A percentile compares a stretch with the other conserved stretches of the same genome.
Conservation (phyloP, 2,329 filamentous ascomycete species). For the Microsporum canis region DNA sequence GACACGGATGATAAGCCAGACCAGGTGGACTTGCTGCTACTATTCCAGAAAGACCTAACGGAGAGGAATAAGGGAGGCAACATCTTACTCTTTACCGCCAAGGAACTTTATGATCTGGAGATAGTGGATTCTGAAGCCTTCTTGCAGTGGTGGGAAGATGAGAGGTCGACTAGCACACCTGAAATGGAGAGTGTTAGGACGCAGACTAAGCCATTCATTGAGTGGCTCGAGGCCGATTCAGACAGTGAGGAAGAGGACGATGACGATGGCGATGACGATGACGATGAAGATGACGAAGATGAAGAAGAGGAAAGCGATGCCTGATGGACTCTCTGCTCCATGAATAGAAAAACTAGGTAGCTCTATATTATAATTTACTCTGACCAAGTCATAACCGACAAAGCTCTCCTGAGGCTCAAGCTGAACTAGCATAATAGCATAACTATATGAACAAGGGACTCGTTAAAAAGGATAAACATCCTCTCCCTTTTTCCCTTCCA, state of each 20-base stretch:
- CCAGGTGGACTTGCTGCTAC: conserved; percentile 74
- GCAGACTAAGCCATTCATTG: conserved; percentile 67
- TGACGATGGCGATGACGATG: conserved; percentile 47
- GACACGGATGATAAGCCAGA: conserved; percentile 46
- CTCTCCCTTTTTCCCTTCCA: background rate
- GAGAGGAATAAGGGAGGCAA: conserved; percentile 52
- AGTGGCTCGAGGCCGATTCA: conserved; percentile 69
- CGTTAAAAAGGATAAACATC: background rate
- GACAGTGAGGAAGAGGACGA: conserved; percentile 60
- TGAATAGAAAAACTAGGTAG: background rate
- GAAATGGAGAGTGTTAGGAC: conserved; percentile 59
- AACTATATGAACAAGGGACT: too few relatives aligned
- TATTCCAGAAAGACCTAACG: conserved; percentile 68
- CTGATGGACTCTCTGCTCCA: background rate
- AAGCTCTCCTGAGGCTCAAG: too few relatives aligned
- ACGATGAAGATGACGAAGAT: conserved; percentile 19
- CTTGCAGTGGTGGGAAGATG: conserved; percentile 76
- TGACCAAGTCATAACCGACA: too few relatives aligned
- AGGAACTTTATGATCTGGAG: conserved; percentile 75
- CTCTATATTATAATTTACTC: background rate
- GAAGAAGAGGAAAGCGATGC: conserved; percentile 6
- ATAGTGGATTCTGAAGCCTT: conserved; percentile 83
- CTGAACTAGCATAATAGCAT: too few relatives aligned
- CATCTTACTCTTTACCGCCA: conserved; percentile 65
- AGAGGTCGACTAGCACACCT: conserved; percentile 54